These are phyloP conservation scores for Mortierella sp. DNA, from an alignment of 371 early-diverging fungal species.

Conservation along the genomic window DNA sequence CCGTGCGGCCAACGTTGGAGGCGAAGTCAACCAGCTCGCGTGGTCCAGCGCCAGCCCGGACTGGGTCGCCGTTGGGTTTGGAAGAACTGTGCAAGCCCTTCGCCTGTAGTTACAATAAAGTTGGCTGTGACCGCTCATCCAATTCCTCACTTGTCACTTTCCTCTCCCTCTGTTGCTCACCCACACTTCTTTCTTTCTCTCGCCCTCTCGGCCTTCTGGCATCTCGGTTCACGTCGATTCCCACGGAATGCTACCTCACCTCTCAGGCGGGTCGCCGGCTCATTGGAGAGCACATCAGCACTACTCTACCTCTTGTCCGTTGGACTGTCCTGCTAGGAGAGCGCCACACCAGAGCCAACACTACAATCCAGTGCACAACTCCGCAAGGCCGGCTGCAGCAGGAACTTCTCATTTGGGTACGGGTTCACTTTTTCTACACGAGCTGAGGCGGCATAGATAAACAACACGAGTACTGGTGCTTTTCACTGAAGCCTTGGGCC, in stretches of 20 bases:
- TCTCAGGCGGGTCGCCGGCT: constrained; percentile 15
- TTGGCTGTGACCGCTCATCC: too few relatives aligned
- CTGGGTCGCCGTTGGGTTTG: constrained; percentile 81
- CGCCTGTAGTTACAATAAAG: constrained; percentile 31
- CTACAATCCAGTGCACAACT: constrained; percentile 1
- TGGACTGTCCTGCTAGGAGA: constrained; percentile 36
- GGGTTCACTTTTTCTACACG: not conserved
- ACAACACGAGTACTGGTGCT: too few relatives aligned
- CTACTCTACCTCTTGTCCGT: constrained; percentile 37
- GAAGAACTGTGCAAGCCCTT: constrained; percentile 72
- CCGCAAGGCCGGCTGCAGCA: constrained; percentile 3
- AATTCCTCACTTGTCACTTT: too few relatives aligned
- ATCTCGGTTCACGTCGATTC: constrained; percentile 8
- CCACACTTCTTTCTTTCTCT: not conserved
- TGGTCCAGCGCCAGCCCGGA: constrained; percentile 78
- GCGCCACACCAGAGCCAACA: constrained; percentile 19
- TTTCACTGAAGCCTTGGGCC: too few relatives aligned
- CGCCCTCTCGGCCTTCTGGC: not conserved
- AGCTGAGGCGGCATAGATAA: too few relatives aligned
- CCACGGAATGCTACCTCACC: constrained; percentile 34
- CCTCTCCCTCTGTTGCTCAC: too few relatives aligned
- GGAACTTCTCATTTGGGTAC: constrained; percentile 25
- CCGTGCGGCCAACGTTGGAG: constrained; percentile 74
- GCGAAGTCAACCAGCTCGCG: constrained; percentile 76
- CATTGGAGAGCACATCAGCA: constrained; percentile 35